Base-by-base conservation (phyloP, 768 basidiomycete genomes). In the Mycena indigotica region DNA sequence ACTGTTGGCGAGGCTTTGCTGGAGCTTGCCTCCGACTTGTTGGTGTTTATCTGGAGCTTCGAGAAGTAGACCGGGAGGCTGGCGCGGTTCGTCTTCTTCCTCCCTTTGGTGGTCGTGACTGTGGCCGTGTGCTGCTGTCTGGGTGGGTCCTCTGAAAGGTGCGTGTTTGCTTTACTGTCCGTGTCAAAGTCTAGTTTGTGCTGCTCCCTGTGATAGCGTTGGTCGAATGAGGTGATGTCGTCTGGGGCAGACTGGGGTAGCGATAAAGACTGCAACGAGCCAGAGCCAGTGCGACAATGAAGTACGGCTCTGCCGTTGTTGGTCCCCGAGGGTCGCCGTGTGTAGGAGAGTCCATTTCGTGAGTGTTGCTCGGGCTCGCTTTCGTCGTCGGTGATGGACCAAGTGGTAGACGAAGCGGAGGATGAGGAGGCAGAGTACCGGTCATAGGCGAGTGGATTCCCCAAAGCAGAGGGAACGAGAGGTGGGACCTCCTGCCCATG, bases 1-100 rank as follows among this genome's bases (percentile, higher is more conserved):
- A 79, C 54, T 63, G 46, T 28, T 44, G 79, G 74, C 52, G 83
- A 76, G 44, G 74, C 56, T 65, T 71, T 70, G 49, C 69, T 61
- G 49, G 72, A 66, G 24, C 67, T 57, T 29, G 67, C 17, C 49
- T 38, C 6, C 10, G 30, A 46, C 10, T 51, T 58, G 17, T 76
- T 65, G 49, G 77, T 78, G 61, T 72, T 74, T 63, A 84, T 74
- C 67, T 85, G 82, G 35, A 91, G 79, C 56, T 89, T 77, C 46
- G 87, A 89, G 69, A 91, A 91, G 71, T 84, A 89, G 19, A 87
- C 82, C 21, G 89, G 89, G 26, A 91, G 80, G 68, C 85, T 87
- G 44, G 85, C 84, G 69, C 89, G 87, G 70, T 85, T 53, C 3
- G 13, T 88, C 65, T 83, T 85, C 64, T 72, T 77, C 57, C 76